Conservation (phyloP, 2,329 filamentous ascomycete genomes). For the Exophiala oligosperma region DNA sequence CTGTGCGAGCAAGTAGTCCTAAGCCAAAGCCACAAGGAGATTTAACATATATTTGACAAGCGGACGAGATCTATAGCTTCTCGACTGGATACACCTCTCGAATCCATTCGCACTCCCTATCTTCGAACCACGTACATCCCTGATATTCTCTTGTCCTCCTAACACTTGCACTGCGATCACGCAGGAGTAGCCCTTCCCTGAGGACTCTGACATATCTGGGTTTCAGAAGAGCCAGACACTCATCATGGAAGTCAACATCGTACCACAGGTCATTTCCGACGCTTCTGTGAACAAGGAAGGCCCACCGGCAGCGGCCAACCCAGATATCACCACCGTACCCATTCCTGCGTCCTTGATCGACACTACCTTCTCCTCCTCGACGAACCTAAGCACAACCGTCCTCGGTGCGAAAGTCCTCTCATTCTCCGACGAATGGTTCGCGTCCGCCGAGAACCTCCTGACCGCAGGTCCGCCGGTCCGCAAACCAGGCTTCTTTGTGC, state of each 20-base stretch:
- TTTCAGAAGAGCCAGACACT: too few species aligned
- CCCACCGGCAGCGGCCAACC: conserved; percentile 9
- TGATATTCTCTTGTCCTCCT: too few species aligned
- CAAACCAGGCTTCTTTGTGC: conserved; percentile 58
- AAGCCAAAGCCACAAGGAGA: too few species aligned
- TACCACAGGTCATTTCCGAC: conserved; percentile 14
- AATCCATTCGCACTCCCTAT: too few species aligned
- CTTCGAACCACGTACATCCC: too few species aligned
- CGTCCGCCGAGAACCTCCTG: conserved; percentile 58
- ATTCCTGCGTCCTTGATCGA: conserved; percentile 54
- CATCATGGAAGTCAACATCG: conserved; percentile 22
- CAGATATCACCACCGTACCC: conserved; percentile 22
- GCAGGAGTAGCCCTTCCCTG: too few species aligned
- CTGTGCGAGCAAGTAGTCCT: too few species aligned
- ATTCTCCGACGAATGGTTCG: conserved; percentile 63
- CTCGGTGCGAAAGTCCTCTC: conserved; percentile 57
- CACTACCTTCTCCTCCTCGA: conserved; percentile 55
- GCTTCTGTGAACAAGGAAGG: conserved; percentile 10
- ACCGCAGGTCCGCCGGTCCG: conserved; percentile 57
- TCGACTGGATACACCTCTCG: too few species aligned
- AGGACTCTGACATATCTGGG: too few species aligned
- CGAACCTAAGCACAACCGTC: conserved; percentile 45
- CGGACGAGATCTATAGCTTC: too few species aligned
- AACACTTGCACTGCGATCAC: too few species aligned
- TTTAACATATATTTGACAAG: too few species aligned